These are phyloP conservation scores for Pontederia crassipes DNA, from an alignment of 176 grass and related monocot species.

Conservation along the genomic window DNA sequence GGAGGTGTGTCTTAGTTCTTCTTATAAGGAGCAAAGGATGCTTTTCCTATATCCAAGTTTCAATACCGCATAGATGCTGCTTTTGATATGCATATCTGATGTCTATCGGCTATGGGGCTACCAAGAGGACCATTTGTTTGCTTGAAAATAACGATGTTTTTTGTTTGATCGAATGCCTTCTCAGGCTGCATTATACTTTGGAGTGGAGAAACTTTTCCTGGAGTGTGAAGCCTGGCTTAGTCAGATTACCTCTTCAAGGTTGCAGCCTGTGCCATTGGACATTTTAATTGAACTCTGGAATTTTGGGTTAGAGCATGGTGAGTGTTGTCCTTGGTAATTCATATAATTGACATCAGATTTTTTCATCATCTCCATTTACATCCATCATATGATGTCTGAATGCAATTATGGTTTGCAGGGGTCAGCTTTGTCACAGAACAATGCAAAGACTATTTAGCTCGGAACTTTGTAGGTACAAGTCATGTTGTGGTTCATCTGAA, in stretches of 20 bases:
- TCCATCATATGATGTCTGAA: background rate
- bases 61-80: background rate
- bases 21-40: background rate
- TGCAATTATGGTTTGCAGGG: conserved; percentile 27
- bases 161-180: background rate
- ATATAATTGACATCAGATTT: background rate
- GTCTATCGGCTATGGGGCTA: background rate
- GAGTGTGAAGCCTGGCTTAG: conserved; percentile 48
- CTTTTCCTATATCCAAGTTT: background rate
- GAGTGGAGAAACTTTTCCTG: conserved; percentile 40
- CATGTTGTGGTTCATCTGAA: background rate
- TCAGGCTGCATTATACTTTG: conserved; percentile 56
- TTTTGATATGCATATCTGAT: background rate
- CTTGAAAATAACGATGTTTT: background rate
- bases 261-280: background rate
- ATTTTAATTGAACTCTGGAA: conserved; percentile 20
- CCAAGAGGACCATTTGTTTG: background rate
- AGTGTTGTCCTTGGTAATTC: background rate
- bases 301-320: conserved; percentile 17
- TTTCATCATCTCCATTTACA: background rate
- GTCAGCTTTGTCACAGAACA: conserved; percentile 35
- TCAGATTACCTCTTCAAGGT: conserved; percentile 14
- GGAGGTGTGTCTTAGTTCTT: conserved; percentile 6
- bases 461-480: conserved; percentile 60
- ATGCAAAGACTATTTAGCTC: conserved; percentile 43